These are phyloP conservation scores for Plantago coronopus DNA, from an alignment of 305 asterid genomes.

Conservation along the genomic window DNA sequence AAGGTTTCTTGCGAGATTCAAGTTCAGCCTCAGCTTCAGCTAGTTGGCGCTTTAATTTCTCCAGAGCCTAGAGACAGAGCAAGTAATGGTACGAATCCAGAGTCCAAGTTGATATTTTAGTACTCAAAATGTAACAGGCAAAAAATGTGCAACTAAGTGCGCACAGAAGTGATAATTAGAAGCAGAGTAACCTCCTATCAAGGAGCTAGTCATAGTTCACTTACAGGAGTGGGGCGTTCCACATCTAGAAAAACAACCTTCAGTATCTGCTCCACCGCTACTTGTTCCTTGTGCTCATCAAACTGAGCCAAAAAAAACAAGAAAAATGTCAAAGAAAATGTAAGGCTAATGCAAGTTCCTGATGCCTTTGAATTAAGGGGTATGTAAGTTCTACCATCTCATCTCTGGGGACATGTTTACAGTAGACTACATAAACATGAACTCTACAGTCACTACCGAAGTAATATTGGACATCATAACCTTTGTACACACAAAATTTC, in stretches of 20 bases:
- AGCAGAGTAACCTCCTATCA: background rate
- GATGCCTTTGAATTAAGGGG: too few relatives aligned
- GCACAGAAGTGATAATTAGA: background rate
- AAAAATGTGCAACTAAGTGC: constrained; percentile 2
- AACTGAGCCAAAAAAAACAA: constrained; percentile 51
- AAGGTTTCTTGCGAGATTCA: constrained; percentile 84
- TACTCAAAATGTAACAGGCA: constrained; percentile 12
- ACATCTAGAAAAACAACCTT: constrained; percentile 80
- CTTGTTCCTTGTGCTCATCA: constrained; percentile 87
- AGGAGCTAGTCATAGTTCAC: constrained; percentile 25
- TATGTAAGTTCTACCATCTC: too few relatives aligned
- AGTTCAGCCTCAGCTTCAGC: constrained; percentile 95
- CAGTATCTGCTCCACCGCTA: constrained; percentile 82
- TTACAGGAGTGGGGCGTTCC: constrained; percentile 79
- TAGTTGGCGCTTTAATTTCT: constrained; percentile 71
- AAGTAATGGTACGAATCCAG: constrained; percentile 6
- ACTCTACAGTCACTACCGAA: too few relatives aligned
- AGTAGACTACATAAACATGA: too few relatives aligned
- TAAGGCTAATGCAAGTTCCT: too few relatives aligned
- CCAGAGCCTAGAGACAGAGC: constrained; percentile 56
- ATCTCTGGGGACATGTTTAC: too few relatives aligned
- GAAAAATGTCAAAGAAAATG: too few relatives aligned
- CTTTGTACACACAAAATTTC: too few relatives aligned
- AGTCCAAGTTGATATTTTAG: constrained; percentile 6
- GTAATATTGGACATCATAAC: too few relatives aligned